Evolutionary conservation across 306 rosid genomes (phyloP).

Genomic region (Sesbania bispinosa): DNA sequence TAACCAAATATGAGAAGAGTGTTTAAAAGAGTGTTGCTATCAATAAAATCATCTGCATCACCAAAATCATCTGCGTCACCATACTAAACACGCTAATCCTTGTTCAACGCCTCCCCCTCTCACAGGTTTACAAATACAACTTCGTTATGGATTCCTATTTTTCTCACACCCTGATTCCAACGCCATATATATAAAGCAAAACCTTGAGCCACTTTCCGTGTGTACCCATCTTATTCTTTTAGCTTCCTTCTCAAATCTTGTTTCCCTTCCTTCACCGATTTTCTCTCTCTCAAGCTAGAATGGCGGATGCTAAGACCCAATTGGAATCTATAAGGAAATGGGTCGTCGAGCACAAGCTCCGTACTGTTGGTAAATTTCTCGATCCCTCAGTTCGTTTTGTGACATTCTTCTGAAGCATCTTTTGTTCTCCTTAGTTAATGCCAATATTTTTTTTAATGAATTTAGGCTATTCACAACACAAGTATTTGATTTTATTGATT

Average conservation of each 20-base stretch:
- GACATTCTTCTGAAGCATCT: background rate
- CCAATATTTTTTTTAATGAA: background rate
- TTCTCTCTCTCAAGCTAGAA: constrained; percentile 16
- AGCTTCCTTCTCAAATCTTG: background rate
- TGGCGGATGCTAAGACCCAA: constrained; percentile 73
- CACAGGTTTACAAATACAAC: constrained; percentile 26
- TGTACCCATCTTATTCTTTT: too few species aligned
- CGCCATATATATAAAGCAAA: background rate
- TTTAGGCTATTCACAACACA: background rate
- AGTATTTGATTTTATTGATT: background rate
- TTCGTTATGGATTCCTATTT: constrained; percentile 38
- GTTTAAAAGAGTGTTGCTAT: too few species aligned
- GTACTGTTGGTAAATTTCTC: constrained; percentile 70
- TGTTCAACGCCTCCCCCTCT: background rate
- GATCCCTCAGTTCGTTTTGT: background rate
- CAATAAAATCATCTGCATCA: too few species aligned
- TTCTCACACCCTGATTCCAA: too few species aligned
- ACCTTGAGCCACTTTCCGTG: background rate
- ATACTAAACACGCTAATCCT: background rate
- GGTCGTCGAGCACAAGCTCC: constrained; percentile 87
- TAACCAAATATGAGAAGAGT: too few species aligned
- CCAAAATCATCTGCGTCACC: too few species aligned
- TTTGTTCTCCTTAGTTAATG: background rate
- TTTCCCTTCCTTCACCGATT: background rate
- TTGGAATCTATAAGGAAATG: constrained; percentile 65